phyloP scores from a whole-genome alignment of 2,329 filamentous ascomycete genomes.

The Pseudogymnoascus sp. region DNA sequence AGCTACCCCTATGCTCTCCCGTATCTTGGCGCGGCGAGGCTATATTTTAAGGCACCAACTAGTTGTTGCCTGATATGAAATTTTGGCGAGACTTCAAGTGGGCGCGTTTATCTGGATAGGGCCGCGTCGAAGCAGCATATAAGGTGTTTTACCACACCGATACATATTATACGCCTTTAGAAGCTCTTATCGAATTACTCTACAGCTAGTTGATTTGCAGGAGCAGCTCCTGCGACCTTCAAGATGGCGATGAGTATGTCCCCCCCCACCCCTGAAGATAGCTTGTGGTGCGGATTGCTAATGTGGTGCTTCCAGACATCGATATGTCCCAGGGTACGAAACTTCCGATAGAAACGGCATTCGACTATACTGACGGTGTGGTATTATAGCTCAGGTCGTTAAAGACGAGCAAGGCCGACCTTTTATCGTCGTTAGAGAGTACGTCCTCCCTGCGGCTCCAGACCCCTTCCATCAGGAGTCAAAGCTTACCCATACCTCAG shows the following conservation, averaged over 20 bases:
- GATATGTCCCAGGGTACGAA: conserved; percentile 73
- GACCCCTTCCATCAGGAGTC: conserved; percentile 20
- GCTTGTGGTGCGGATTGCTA: conserved; percentile 11
- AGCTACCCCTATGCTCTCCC: background rate
- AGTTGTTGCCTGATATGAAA: conserved; percentile 13
- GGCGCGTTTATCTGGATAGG: conserved; percentile 13
- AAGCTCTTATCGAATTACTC: conserved; percentile 12
- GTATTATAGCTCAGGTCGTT: conserved; percentile 59
- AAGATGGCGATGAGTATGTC: conserved; percentile 57
- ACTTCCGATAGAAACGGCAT: conserved; percentile 15
- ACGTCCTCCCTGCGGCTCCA: conserved; percentile 36
- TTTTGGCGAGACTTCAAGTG: conserved; percentile 12
- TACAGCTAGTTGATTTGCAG: conserved; percentile 1
- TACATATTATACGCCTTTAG: background rate
- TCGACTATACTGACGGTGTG: conserved; percentile 13
- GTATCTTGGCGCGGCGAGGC: conserved; percentile 1
- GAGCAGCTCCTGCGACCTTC: conserved; percentile 18
- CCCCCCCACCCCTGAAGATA: conserved; percentile 22
- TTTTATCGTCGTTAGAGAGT: conserved; percentile 98
- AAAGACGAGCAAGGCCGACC: conserved; percentile 97
- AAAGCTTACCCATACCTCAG: conserved; percentile 41
- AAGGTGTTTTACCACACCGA: conserved; percentile 13
- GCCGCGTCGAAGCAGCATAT: conserved; percentile 11
- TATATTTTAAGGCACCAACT: conserved; percentile 2
- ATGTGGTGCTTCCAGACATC: conserved; percentile 51